Evolutionary conservation across 2,329 filamentous ascomycete genomes (phyloP), one percentile per base, ranked within the genome.

Genomic region (Fusarium succisae): DNA sequence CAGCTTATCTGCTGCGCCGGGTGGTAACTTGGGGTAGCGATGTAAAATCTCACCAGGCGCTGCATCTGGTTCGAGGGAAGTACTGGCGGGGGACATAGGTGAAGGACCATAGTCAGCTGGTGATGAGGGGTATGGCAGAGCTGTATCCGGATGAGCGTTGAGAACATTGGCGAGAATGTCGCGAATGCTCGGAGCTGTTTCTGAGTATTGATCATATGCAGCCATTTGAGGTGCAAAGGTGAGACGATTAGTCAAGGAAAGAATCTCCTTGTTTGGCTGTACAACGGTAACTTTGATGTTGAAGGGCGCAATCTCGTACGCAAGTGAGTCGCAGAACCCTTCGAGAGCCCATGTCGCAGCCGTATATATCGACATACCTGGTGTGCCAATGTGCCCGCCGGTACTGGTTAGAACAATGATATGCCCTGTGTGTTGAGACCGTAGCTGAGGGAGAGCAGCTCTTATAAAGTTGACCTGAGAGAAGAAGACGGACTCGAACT

Each of bases 221-320:
- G 88, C 87, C 79, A 98, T 89, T 41, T 92, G 91, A 10, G 96
- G 95, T 6, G 94, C 93, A 75, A 96, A 94, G 55, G 91, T 93
- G 77, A 98, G 93, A 63, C 92, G 91, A 83, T 97, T 97, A 35
- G 94, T 96, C 65, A 98, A 87, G 38, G 94, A 91, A 73, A 93
- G 91, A 70, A 98, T 94, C 84, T 98, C 96, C 84, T 98, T 94
- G 83, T 95, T 97, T 32, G 95, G 95, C 85, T 99, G 96, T 50
- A 99, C 92, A 75, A 98, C 95, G 45, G 95, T 98, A 82, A 98
- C 90, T 82, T 96, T 97, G 84, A 98, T 91, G 83, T 98, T 98
- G 86, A 98, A 98, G 0, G 96, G 96, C 1, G 96, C 93, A 73
- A 99, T 93, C 83, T 99, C 96, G 83, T 98, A 99, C 3, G 96